Evolutionary conservation across 441 rosid genomes (phyloP).

Genomic region (Heliophila coronopifolia): DNA sequence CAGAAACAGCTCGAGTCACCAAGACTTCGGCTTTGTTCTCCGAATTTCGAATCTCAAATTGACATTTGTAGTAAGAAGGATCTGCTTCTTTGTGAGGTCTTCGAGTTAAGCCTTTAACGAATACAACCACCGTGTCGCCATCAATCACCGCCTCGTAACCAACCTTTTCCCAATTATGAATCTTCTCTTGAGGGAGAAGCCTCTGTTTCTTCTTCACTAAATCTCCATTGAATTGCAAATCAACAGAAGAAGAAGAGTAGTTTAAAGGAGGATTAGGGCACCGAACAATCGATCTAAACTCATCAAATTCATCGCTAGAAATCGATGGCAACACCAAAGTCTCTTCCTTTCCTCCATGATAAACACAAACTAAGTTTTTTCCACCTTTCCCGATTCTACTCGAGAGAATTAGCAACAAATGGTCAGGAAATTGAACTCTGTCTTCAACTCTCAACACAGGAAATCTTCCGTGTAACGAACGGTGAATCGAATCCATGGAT

Average conservation of each 20-base stretch:
- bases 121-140: slow-evolving; percentile 56
- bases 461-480: slow-evolving; percentile 29
- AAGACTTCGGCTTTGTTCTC: slow-evolving; percentile 35
- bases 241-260: slow-evolving; percentile 55
- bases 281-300: slow-evolving; percentile 51
- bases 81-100: slow-evolving; percentile 64
- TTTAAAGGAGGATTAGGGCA: slow-evolving; percentile 61
- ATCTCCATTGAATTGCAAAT: slow-evolving; percentile 44
- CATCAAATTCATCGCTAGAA: slow-evolving; percentile 51
- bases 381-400: slow-evolving; percentile 23
- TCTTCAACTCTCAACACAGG: slow-evolving; percentile 40
- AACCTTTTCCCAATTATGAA: slow-evolving; percentile 56
- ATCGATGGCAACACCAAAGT: slow-evolving; percentile 32
- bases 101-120: slow-evolving; percentile 81
- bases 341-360: slow-evolving; percentile 30
- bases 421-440: slow-evolving; percentile 70
- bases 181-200: slow-evolving; percentile 26
- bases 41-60: slow-evolving; percentile 41
- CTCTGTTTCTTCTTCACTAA: slow-evolving; percentile 22
- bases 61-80: slow-evolving; percentile 61
- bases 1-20: slow-evolving; percentile 53
- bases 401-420: slow-evolving; percentile 51
- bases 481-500: slow-evolving; percentile 40
- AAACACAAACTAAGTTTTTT: slow-evolving; percentile 52
- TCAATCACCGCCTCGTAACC: slow-evolving; percentile 76